Base-by-base conservation (phyloP, 1,284 basidiomycete genomes). In the Athelia sp. region DNA sequence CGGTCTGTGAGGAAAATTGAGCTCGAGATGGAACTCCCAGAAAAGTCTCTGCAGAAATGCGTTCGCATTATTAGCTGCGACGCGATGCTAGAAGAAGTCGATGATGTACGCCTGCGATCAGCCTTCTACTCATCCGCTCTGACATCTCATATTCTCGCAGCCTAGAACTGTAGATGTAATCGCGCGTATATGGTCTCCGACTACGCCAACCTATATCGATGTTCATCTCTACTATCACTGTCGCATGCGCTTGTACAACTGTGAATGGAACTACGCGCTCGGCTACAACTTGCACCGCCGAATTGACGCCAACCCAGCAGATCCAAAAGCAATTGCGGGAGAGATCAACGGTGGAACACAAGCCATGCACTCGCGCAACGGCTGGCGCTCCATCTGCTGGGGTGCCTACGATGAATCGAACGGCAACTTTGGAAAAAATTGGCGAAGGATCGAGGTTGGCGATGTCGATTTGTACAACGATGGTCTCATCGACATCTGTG, bases 331-430 rank as follows among this genome's bases (percentile, higher is more conserved):
- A 18, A 3, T 32, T 54, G 13, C 9, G 18, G n/a, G 17, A 29
- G 15, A 18, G 31, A 24, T 46, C 46, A 18, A 38, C 2, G 21
- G 46, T 9, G 38, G 43, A 0, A 34, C 52, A 3, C 26, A 26
- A 19, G 46, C 2, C 18, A 47, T 52, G 48, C 54, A 58, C 47
- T 10, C 50, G 22, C 32, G 31, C 3, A 50, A 46, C 4, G 55
- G 50, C 1, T 56, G 56, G 49, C 51, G 54, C 17, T 26, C 58
- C 3, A 58, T 58, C 3, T 55, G 56, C 26, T 59, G 56, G 53
- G 53, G 53, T 19, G 50, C 29, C 15, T 53, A 10, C 15, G 53
- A 48, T 3, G 48, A 55, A 21, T 46, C 51, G 6, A 24, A 50
- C 4, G 48, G 18, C 4, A 51, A 45, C 19, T 51, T 36, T 10